A percentile compares a stretch with the other conserved stretches of the same genome.
These are phyloP conservation scores for Neurospora sp. DNA, from an alignment of 495 filamentous ascomycete species.

Conservation along the genomic window DNA sequence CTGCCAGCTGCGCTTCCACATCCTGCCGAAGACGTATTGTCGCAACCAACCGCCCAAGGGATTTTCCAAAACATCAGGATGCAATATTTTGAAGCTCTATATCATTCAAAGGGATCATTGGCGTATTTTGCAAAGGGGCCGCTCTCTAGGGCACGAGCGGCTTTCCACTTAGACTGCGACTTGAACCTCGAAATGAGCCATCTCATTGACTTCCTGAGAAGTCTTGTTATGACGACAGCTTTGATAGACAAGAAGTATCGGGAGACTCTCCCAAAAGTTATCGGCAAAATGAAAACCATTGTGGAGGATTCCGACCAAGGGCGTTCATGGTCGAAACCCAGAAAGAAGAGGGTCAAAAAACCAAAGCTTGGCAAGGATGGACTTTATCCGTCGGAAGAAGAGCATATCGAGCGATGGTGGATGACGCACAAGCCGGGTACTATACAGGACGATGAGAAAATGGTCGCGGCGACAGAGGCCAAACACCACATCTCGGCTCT, in stretches of 20 bases:
- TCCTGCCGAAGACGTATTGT: constrained; percentile 11
- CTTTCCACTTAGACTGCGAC: constrained; percentile 53
- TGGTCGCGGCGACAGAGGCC: constrained; percentile 31
- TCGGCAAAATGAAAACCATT: constrained; percentile 51
- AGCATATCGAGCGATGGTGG: constrained; percentile 78
- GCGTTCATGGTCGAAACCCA: constrained; percentile 26
- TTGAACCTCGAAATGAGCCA: constrained; percentile 44
- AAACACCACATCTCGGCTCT: constrained; percentile 54
- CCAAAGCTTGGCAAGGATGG: constrained; percentile 67
- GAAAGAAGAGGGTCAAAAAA: constrained; percentile 55
- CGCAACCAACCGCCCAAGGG: constrained; percentile 49
- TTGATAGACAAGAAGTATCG: constrained; percentile 83
- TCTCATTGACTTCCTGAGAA: constrained; percentile 58
- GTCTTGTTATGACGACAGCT: constrained; percentile 58
- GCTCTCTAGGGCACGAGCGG: constrained; percentile 72
- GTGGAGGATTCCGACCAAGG: constrained; percentile 53
- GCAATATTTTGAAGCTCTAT: constrained; percentile 84
- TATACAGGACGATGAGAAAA: constrained; percentile 24
- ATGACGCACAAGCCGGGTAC: constrained; percentile 32
- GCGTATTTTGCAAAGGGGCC: constrained; percentile 98
- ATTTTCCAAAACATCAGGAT: constrained; percentile 57
- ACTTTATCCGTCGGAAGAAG: constrained; percentile 64
- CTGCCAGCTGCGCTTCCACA: not conserved
- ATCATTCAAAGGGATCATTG: constrained; percentile 83
- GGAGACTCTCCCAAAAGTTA: constrained; percentile 57